A percentile compares a stretch with the other conserved stretches of the same genome.
These are phyloP conservation scores for Cystobasidium ongulense DNA, from an alignment of 768 basidiomycete genomes.

Conservation along the genomic window DNA sequence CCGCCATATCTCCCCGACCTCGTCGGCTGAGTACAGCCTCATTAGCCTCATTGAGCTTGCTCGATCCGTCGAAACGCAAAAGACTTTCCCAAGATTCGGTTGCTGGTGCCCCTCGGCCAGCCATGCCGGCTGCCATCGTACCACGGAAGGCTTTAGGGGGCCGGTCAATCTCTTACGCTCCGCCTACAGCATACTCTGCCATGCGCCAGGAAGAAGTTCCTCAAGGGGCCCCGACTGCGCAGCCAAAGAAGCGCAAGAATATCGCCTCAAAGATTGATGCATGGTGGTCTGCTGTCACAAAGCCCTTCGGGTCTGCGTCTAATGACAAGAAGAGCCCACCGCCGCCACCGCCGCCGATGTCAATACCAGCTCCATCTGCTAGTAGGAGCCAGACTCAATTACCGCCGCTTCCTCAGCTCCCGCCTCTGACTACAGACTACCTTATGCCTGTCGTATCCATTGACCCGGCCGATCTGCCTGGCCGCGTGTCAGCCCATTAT, in stretches of 20 bases:
- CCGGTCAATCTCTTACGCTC: constrained; percentile 14
- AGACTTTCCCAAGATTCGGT: constrained; percentile 3
- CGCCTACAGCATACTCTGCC: constrained; percentile 1
- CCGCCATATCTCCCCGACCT: background rate
- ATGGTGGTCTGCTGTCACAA: constrained; percentile 41
- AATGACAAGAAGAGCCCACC: constrained; percentile 4
- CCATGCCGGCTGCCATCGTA: background rate
- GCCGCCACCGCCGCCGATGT: background rate
- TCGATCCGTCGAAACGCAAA: background rate
- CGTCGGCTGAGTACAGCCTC: background rate
- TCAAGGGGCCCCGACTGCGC: background rate
- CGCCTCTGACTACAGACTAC: background rate
- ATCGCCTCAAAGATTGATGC: constrained; percentile 41
- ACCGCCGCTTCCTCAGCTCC: background rate
- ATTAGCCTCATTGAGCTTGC: background rate
- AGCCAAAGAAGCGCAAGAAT: constrained; percentile 34
- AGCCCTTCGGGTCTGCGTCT: constrained; percentile 33
- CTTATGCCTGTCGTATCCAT: background rate
- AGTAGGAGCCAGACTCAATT: background rate
- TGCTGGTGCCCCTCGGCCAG: background rate
- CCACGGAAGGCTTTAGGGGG: background rate
- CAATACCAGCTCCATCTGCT: background rate
- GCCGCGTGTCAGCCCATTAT: constrained; percentile 36
- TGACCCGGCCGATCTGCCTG: constrained; percentile 1
- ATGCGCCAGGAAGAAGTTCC: background rate